Evolutionary conservation across 2,329 filamentous ascomycete species (phyloP).

Genomic region (Madurella fahalii): DNA sequence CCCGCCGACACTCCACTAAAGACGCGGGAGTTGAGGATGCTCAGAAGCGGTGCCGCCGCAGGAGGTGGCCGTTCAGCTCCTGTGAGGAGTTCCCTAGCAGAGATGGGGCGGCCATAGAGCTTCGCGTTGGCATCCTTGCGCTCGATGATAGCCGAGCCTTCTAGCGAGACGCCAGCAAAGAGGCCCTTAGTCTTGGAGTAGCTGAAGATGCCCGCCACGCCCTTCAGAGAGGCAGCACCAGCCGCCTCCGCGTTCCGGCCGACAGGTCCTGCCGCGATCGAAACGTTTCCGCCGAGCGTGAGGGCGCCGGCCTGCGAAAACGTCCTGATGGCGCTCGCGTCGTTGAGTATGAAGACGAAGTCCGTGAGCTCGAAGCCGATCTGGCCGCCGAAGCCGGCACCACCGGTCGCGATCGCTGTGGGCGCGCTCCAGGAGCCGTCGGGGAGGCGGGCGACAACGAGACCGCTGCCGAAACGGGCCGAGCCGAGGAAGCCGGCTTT

Average conservation of each 20-base stretch:
- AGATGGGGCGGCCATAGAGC: constrained; percentile 79
- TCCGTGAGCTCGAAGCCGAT: constrained; percentile 86
- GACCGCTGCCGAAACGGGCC: constrained; percentile 74
- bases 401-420: constrained; percentile 74
- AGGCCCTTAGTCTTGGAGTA: constrained; percentile 98
- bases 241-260: constrained; percentile 95
- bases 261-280: constrained; percentile 87
- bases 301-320: constrained; percentile 90
- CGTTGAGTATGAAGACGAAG: constrained; percentile 98
- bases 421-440: constrained; percentile 80
- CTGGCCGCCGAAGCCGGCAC: constrained; percentile 79
- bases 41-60: constrained; percentile 78
- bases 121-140: constrained; percentile 96
- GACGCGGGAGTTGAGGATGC: constrained; percentile 75
- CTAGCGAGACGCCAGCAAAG: constrained; percentile 91
- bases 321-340: constrained; percentile 80
- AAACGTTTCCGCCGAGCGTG: constrained; percentile 93
- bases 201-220: constrained; percentile 88
- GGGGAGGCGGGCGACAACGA: constrained; percentile 74
- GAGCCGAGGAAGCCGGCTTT: constrained; percentile 85
- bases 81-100: constrained; percentile 75
- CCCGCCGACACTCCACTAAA: constrained; percentile 64
- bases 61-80: constrained; percentile 75
- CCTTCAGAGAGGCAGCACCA: constrained; percentile 83
- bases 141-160: constrained; percentile 90